Conservation (phyloP, 805 yeast species). For the Candida peoriensis region DNA sequence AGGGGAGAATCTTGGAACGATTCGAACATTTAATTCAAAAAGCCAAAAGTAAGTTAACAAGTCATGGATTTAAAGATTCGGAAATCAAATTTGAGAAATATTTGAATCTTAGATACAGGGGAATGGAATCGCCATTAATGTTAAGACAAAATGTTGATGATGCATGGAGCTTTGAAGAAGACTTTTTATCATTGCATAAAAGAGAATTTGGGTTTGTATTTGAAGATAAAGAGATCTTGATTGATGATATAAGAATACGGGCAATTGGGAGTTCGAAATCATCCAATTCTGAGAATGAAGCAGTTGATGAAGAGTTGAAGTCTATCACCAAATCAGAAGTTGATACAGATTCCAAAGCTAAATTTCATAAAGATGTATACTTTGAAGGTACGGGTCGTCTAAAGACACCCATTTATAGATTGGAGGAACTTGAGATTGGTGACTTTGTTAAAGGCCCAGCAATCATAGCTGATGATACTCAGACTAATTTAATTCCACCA, state of each 20-base stretch:
- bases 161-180: conserved; percentile 31
- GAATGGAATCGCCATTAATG: conserved; percentile 87
- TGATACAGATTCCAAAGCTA: conserved; percentile 22
- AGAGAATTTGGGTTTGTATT: conserved; percentile 72
- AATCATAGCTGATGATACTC: conserved; percentile 73
- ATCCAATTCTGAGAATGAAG: conserved; percentile 32
- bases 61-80: conserved; percentile 49
- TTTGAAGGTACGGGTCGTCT: conserved; percentile 45
- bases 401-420: conserved; percentile 48
- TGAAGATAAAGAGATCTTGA: conserved; percentile 50
- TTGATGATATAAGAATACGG: conserved; percentile 71
- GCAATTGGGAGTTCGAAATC: conserved; percentile 55
- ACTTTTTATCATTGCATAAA: conserved; percentile 52
- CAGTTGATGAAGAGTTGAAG: conserved; percentile 50
- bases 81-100: conserved; percentile 55
- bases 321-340: conserved; percentile 26
- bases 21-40: conserved; percentile 38
- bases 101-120: conserved; percentile 75
- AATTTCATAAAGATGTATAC: conserved; percentile 43
- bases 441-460: conserved; percentile 63
- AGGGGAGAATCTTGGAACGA: conserved; percentile 34
- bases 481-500: conserved; percentile 72
- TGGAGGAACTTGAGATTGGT: conserved; percentile 53
- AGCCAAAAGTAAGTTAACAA: conserved; percentile 35
- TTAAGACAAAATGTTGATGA: conserved; percentile 30